Base-by-base conservation (phyloP, 257 asterid genomes). In the Nemophila menziesii region DNA sequence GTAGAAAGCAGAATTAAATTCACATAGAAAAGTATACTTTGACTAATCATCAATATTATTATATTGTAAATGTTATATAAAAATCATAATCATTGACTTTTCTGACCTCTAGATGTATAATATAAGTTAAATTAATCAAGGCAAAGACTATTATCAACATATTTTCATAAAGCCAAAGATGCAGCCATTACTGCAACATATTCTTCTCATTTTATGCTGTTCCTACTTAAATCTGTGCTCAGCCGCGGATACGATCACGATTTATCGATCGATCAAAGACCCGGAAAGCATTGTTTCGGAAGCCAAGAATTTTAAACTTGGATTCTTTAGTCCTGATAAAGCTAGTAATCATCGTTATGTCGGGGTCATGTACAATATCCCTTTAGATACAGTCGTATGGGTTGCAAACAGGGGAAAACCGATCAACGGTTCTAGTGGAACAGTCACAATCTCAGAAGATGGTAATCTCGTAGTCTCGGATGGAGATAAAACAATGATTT, bases 381-480 rank as follows among this genome's bases (percentile, higher is more conserved):
- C 70, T 29, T 29, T 48, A 22, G 33, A 15, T 7, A 55, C 66
- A 16, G 55, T 65, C 24, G 44, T 65, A 2, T 73, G 80, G 80
- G 71, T 73, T 11, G 77, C 77, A 56, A 73, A 68, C 39, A 58
- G 80, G 46, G 63, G 62, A 24, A 55, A 36, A 8, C 69, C 71
- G 34, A 26, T 71, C 8, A 39, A 37, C 4, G 71, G 48, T 55
- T 57, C 67, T 33, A n/a, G 54, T 4, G 77, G 73, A 39, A 50
- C 38, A 1, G 51, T 68, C 13, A 44, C 55, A n/a, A 37, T 72
- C 11, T 65, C 68, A 2, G 73, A 49, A 20, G 77, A 68, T 12
- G 80, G 77, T 7, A 65, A 68, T 49, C 50, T 72, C 29, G 58
- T 64, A 1, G 53, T 68, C 16, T 20, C 58, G 38, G 52, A 48